Percentiles rank a stretch among this genome's conserved stretches.
Evolutionary conservation across 192 early-diverging fungal species (phyloP).

Genomic region (Rhizophagus sp.): DNA sequence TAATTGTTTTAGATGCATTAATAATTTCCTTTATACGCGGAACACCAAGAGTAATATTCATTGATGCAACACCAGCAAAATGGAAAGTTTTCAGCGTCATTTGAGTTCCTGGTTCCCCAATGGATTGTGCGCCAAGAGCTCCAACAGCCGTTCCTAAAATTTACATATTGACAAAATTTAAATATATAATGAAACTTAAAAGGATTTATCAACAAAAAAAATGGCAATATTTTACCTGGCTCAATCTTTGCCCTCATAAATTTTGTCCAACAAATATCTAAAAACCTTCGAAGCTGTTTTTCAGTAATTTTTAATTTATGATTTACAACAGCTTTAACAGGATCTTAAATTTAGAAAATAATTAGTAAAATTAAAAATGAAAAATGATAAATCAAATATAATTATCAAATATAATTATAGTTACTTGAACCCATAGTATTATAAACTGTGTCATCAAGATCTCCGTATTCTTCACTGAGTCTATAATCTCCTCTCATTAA

Average conservation of each 20-base stretch:
- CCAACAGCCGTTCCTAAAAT: conserved; percentile 77
- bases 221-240: conserved; percentile 55
- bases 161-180: neutral
- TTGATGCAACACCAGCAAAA: conserved; percentile 98
- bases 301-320: conserved; percentile 74
- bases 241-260: conserved; percentile 91
- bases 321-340: conserved; percentile 47
- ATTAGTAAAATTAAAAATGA: neutral
- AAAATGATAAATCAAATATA: neutral
- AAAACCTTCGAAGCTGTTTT: conserved; percentile 69
- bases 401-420: neutral
- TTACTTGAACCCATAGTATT: conserved; percentile 30
- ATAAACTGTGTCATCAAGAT: conserved; percentile 50
- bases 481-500: conserved; percentile 51
- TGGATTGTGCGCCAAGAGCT: conserved; percentile 94
- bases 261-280: conserved; percentile 78
- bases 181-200: too few species aligned
- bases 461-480: conserved; percentile 57
- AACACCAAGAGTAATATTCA: conserved; percentile 99
- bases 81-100: conserved; percentile 99
- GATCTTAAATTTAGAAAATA: neutral
- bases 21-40: conserved; percentile 99
- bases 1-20: conserved; percentile 95
- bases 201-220: neutral
- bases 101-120: conserved; percentile 99